phyloP scores from a whole-genome alignment of 345 rosid species.

The Cardiospermum halicacabum region DNA sequence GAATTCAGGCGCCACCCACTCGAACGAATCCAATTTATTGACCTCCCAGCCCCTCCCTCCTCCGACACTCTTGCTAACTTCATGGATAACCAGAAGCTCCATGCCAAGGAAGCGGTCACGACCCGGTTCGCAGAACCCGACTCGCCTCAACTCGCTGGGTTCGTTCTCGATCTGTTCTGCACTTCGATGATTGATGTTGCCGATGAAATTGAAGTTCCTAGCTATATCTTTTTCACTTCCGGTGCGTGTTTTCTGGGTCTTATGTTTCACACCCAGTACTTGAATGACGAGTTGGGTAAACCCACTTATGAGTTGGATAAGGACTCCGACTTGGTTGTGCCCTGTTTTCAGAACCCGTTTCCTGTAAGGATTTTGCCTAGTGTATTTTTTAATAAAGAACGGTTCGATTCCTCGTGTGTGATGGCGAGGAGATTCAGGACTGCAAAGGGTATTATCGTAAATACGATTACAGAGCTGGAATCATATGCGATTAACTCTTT shows the following conservation, averaged over 20 bases:
- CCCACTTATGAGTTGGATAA: too few species aligned
- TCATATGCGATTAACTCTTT: conserved; percentile 25
- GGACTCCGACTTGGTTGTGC: too few species aligned
- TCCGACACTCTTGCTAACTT: not conserved
- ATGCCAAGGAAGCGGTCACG: conserved; percentile 25
- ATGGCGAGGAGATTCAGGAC: not conserved
- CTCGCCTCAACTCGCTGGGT: conserved; percentile 35
- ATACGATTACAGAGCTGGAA: conserved; percentile 30
- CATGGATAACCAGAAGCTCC: conserved; percentile 28
- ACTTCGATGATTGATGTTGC: too few species aligned
- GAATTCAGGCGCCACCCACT: not conserved
- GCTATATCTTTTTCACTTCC: too few species aligned
- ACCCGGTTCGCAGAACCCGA: conserved; percentile 8
- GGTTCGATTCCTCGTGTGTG: accelerated
- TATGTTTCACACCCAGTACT: too few species aligned
- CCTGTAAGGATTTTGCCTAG: conserved; percentile 24
- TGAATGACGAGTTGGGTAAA: too few species aligned
- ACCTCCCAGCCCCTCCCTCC: conserved; percentile 18
- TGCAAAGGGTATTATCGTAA: too few species aligned
- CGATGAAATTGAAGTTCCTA: too few species aligned
- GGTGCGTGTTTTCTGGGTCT: too few species aligned
- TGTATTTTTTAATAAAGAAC: not conserved
- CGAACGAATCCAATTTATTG: conserved; percentile 30
- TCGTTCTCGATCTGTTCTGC: conserved; percentile 36
- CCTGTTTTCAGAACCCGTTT: too few species aligned